Percentiles rank a stretch among this genome's conserved stretches.
Conservation (phyloP, 306 rosid species). For the Elaeagnus macrophylla region DNA sequence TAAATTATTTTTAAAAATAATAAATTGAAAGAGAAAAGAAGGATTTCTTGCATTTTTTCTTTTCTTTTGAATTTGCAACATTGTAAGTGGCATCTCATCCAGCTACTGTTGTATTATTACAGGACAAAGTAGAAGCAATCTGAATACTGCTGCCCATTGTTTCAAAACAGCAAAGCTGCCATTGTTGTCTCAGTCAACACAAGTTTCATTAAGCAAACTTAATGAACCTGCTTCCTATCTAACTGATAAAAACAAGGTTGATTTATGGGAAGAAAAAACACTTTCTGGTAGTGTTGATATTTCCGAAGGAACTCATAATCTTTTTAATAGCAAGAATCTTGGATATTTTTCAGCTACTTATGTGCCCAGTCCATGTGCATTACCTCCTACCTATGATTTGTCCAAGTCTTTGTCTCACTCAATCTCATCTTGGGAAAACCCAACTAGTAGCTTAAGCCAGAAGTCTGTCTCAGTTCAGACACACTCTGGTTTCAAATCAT, state of each 20-base stretch:
- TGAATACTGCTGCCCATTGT: slow-evolving; percentile 36
- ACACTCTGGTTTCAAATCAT: slow-evolving; percentile 35
- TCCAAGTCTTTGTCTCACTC: slow-evolving; percentile 58
- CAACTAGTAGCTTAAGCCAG: slow-evolving; percentile 47
- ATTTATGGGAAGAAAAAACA: slow-evolving; percentile 46
- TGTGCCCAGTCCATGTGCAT: slow-evolving; percentile 28
- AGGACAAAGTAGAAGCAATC: slow-evolving; percentile 48
- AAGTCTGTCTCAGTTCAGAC: slow-evolving; percentile 49
- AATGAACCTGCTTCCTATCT: slow-evolving; percentile 38
- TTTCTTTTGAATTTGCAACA: neutral
- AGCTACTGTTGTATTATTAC: slow-evolving; percentile 23
- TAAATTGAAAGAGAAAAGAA: neutral
- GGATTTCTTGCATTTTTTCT: slow-evolving; percentile 6
- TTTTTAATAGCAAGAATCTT: slow-evolving; percentile 32
- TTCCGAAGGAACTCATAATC: slow-evolving; percentile 38
- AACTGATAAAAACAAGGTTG: slow-evolving; percentile 36
- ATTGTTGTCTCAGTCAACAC: slow-evolving; percentile 41
- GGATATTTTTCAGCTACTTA: slow-evolving; percentile 35
- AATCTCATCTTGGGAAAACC: slow-evolving; percentile 63
- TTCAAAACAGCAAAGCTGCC: slow-evolving; percentile 41
- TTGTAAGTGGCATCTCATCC: slow-evolving; percentile 6
- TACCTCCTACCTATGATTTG: slow-evolving; percentile 42
- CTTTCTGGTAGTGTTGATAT: slow-evolving; percentile 33
- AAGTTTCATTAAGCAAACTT: slow-evolving; percentile 32
- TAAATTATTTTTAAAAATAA: neutral